phyloP scores from a whole-genome alignment of 257 asterid species.

The Nicotiana sylvestris region DNA sequence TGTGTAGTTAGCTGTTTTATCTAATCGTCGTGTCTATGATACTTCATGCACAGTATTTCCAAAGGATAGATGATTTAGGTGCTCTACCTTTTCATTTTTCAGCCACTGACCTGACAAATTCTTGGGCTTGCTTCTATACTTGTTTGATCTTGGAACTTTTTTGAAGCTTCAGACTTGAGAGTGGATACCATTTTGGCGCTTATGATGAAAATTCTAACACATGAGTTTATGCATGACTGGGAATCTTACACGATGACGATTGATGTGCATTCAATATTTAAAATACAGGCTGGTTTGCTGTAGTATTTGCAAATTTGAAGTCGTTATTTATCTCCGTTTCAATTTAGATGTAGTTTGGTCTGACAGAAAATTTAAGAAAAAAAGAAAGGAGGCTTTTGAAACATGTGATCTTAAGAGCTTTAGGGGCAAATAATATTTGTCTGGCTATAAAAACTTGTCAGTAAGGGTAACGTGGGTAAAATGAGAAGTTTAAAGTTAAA shows the following conservation, averaged over 20 bases:
- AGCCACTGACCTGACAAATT: neutral
- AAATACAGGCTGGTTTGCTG: too few relatives aligned
- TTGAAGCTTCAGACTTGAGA: neutral
- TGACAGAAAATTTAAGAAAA: too few relatives aligned
- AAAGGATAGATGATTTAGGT: neutral
- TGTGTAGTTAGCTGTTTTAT: neutral
- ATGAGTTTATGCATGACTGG: neutral
- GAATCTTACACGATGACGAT: neutral
- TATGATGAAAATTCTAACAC: neutral
- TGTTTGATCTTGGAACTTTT: neutral
- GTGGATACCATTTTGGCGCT: neutral
- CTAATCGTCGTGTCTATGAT: neutral
- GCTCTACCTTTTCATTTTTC: neutral
- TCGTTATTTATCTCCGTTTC: too few relatives aligned
- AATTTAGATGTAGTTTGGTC: too few relatives aligned
- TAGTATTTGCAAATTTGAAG: too few relatives aligned
- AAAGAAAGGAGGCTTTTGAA: too few relatives aligned
- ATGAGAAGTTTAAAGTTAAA: too few relatives aligned
- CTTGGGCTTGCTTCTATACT: neutral
- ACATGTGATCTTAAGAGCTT: too few relatives aligned
- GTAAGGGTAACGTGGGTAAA: too few relatives aligned
- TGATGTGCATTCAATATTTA: too few relatives aligned
- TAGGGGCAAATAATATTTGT: too few relatives aligned
- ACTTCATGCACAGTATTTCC: neutral
- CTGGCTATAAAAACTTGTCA: too few relatives aligned